These are phyloP conservation scores for Jaltomata sinuosa DNA, from an alignment of 257 asterid species.

Conservation along the genomic window DNA sequence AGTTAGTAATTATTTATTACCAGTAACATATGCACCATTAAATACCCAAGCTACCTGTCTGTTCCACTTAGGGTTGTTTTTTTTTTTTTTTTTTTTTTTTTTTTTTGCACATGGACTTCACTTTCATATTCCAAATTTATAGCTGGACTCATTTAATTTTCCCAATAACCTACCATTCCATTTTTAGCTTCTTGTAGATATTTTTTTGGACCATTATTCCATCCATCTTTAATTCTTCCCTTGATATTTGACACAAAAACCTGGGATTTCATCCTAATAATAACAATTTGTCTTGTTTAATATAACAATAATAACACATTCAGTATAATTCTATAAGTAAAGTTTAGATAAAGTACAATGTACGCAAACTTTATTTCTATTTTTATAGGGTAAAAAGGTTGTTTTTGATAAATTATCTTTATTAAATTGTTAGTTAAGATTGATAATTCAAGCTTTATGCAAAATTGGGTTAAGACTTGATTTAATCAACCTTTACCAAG, in stretches of 20 bases:
- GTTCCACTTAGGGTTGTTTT: neutral
- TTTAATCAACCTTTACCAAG: neutral
- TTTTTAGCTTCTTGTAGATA: neutral
- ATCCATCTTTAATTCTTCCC: neutral
- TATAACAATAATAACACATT: neutral
- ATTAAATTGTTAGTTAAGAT: neutral
- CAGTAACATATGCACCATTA: neutral
- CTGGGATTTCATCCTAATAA: neutral
- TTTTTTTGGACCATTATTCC: neutral
- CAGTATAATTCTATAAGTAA: neutral
- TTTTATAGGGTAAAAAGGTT: neutral
- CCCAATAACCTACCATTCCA: neutral
- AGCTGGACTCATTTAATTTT: neutral
- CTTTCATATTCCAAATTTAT: neutral
- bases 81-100: neutral
- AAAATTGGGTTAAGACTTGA: neutral
- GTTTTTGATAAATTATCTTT: neutral
- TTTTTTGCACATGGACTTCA: neutral
- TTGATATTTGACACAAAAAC: neutral
- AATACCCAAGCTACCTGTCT: neutral
- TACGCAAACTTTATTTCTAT: neutral
- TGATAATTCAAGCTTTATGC: neutral
- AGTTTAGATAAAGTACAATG: neutral
- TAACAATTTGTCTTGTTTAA: neutral
- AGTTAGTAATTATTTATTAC: neutral